These are phyloP conservation scores for Quercus gilva DNA, from an alignment of 306 rosid genomes.

Conservation along the genomic window DNA sequence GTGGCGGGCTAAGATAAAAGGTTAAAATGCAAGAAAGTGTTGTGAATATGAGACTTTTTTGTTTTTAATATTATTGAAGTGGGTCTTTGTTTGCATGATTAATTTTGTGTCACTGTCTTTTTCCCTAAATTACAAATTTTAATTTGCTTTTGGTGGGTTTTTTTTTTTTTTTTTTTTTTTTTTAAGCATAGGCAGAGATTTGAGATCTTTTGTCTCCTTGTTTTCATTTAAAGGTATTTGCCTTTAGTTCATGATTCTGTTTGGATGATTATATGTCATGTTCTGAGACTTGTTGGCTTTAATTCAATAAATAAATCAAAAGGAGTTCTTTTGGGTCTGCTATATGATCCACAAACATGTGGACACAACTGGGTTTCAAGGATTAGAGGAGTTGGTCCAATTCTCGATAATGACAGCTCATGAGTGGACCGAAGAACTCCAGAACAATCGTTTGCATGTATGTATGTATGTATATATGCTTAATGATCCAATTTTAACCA, in stretches of 20 bases:
- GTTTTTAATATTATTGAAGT: conserved; percentile 12
- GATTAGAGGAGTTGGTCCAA: background rate
- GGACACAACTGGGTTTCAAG: background rate
- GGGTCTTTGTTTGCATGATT: conserved; percentile 15
- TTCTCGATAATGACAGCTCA: conserved; percentile 5
- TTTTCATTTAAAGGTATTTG: background rate
- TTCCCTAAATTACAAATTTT: background rate
- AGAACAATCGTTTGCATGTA: background rate
- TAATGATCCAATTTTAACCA: too few species aligned
- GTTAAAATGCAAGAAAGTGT: background rate
- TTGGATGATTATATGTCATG: background rate
- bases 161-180: background rate
- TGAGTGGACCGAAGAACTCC: background rate
- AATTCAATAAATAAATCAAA: background rate
- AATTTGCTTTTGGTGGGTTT: background rate
- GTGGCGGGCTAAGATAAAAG: background rate
- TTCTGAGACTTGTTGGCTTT: background rate
- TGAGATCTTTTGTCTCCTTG: background rate
- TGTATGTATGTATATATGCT: background rate
- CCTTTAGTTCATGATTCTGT: background rate
- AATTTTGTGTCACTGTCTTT: conserved; percentile 7
- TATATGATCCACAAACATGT: background rate
- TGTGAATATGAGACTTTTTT: conserved; percentile 25
- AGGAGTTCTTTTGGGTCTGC: background rate
- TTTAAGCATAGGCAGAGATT: background rate